Conservation (phyloP, 176 grass and related monocot species). For the Carex pumila region DNA sequence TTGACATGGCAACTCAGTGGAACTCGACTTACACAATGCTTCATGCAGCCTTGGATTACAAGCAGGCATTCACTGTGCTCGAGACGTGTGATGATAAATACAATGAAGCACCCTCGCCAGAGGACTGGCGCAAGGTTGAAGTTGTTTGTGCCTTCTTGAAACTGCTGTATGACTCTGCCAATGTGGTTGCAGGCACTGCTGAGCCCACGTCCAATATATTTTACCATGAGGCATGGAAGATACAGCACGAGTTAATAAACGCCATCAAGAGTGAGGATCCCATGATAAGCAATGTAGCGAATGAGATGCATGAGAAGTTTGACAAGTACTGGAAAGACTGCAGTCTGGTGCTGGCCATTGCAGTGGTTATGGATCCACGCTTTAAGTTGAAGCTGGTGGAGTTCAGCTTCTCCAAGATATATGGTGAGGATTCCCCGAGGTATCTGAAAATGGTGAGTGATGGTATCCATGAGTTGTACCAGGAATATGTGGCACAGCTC, state of each 20-base stretch:
- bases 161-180: slow-evolving; percentile 66
- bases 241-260: slow-evolving; percentile 62
- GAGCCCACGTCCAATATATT: slow-evolving; percentile 76
- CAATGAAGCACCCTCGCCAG: slow-evolving; percentile 62
- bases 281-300: slow-evolving; percentile 46
- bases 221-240: slow-evolving; percentile 87
- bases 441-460: slow-evolving; percentile 71
- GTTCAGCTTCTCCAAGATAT: slow-evolving; percentile 89
- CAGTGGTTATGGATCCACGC: slow-evolving; percentile 84
- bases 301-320: slow-evolving; percentile 81
- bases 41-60: slow-evolving; percentile 75
- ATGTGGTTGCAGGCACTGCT: slow-evolving; percentile 47
- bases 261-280: slow-evolving; percentile 44
- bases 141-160: slow-evolving; percentile 57
- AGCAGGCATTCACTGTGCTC: slow-evolving; percentile 51
- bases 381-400: slow-evolving; percentile 95
- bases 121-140: slow-evolving; percentile 78
- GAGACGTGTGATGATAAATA: slow-evolving; percentile 85
- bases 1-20: slow-evolving; percentile 85
- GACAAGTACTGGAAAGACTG: slow-evolving; percentile 97
- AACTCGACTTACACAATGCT: slow-evolving; percentile 88
- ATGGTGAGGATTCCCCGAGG: slow-evolving; percentile 48
- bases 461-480: slow-evolving; percentile 58
- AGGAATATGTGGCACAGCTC: slow-evolving; percentile 58
- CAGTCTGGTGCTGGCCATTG: slow-evolving; percentile 72